Conservation (phyloP, 1,139 yeast species). For the Blastobotrys serpentis region DNA sequence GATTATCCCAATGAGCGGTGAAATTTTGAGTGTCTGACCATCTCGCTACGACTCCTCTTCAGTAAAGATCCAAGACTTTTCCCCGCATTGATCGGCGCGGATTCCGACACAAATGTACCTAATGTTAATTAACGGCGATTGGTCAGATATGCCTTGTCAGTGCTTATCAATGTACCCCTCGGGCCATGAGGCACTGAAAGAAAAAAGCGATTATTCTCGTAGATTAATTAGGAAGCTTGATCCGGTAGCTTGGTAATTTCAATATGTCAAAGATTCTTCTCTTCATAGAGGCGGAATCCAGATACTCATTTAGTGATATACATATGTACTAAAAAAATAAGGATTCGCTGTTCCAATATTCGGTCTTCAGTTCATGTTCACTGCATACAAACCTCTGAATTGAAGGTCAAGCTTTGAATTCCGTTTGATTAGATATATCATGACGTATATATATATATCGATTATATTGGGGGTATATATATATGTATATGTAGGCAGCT, state of each 20-base stretch:
- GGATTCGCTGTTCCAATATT: too few species aligned
- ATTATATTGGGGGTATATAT: not conserved
- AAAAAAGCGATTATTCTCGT: too few species aligned
- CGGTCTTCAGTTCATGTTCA: too few species aligned
- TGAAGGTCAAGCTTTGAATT: too few species aligned
- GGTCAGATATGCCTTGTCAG: not conserved
- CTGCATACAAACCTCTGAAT: too few species aligned
- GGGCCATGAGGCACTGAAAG: too few species aligned
- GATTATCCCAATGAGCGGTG: not conserved
- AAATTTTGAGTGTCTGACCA: not conserved
- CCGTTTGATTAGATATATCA: not conserved
- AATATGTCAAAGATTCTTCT: too few species aligned
- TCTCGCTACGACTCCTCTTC: not conserved
- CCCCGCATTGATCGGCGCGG: not conserved
- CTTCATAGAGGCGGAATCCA: too few species aligned
- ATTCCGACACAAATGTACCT: not conserved
- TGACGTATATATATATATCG: not conserved
- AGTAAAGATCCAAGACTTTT: not conserved
- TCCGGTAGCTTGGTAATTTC: too few species aligned
- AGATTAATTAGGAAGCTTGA: too few species aligned
- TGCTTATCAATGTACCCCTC: not conserved
- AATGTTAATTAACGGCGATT: slow-evolving; percentile 3
- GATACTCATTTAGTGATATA: too few species aligned
- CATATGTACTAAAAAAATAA: too few species aligned
- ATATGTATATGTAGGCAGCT: not conserved